phyloP scores from a whole-genome alignment of 805 yeast species.

The Blastobotrys robertii region DNA sequence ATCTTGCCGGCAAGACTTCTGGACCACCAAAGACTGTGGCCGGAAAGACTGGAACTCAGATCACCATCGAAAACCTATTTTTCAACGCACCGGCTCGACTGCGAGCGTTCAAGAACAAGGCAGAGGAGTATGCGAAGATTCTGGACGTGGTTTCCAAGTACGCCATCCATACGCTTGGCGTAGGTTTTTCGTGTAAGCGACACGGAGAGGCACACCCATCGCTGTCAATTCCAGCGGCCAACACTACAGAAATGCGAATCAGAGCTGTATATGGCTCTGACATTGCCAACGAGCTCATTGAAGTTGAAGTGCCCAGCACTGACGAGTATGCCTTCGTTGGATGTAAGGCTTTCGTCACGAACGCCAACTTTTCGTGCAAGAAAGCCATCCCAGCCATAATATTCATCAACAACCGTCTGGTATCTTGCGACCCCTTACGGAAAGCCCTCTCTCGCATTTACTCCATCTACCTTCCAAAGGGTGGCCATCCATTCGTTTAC shows the following conservation, averaged over 20 bases:
- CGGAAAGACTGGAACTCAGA: conserved; percentile 79
- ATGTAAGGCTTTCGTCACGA: conserved; percentile 56
- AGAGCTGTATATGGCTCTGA: conserved; percentile 60
- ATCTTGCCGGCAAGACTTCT: conserved; percentile 53
- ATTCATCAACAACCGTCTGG: conserved; percentile 79
- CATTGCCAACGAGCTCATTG: conserved; percentile 57
- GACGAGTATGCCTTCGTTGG: conserved; percentile 40
- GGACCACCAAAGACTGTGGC: conserved; percentile 65
- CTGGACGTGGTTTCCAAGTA: conserved; percentile 78
- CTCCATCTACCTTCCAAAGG: conserved; percentile 64
- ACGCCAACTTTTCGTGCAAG: conserved; percentile 60
- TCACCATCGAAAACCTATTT: conserved; percentile 79
- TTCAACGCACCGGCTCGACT: conserved; percentile 78
- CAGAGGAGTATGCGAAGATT: conserved; percentile 59
- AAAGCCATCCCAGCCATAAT: conserved; percentile 60
- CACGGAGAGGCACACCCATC: conserved; percentile 65
- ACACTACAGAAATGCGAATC: conserved; percentile 55
- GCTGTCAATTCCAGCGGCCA: conserved; percentile 45
- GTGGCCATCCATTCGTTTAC: conserved; percentile 68
- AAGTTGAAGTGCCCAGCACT: conserved; percentile 23
- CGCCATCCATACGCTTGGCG: conserved; percentile 58
- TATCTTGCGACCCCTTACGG: conserved; percentile 69
- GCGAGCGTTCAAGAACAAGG: conserved; percentile 44
- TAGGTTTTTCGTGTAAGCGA: conserved; percentile 74
- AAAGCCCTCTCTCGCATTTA: conserved; percentile 58